Conservation (phyloP, 1,139 yeast genomes). For the Pichia norvegensis region DNA sequence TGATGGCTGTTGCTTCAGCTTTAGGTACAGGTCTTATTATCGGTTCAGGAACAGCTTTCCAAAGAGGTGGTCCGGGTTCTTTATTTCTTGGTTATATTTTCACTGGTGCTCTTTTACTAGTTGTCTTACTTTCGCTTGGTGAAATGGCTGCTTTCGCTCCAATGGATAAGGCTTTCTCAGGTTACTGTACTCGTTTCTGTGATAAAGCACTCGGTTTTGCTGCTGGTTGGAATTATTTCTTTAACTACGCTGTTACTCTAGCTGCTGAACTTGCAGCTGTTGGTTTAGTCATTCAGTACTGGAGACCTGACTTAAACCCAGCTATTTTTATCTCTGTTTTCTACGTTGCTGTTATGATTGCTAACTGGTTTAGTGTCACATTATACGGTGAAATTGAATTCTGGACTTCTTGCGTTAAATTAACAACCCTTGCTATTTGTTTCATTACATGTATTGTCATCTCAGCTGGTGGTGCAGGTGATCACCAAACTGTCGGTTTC, state of each 20-base stretch:
- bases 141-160: conserved; percentile 52
- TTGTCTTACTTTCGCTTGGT: conserved; percentile 44
- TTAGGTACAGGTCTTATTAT: conserved; percentile 43
- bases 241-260: conserved; percentile 56
- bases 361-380: conserved; percentile 35
- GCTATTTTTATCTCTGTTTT: conserved; percentile 56
- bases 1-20: conserved; percentile 33
- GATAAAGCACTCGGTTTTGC: conserved; percentile 71
- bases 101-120: conserved; percentile 40
- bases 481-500: conserved; percentile 56
- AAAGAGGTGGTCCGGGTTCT: conserved; percentile 44
- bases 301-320: conserved; percentile 47
- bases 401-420: conserved; percentile 55
- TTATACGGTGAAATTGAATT: conserved; percentile 64
- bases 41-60: conserved; percentile 43
- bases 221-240: conserved; percentile 59
- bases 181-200: conserved; percentile 59
- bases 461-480: conserved; percentile 54
- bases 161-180: conserved; percentile 61
- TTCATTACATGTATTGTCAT: conserved; percentile 40
- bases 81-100: conserved; percentile 37
- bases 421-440: conserved; percentile 48
- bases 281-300: conserved; percentile 52
- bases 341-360: conserved; percentile 35
- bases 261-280: conserved; percentile 59